Percentiles rank a stretch among this genome's conserved stretches.
phyloP scores from a whole-genome alignment of 805 yeast species.

The Maudiozyma serrabonitensis region DNA sequence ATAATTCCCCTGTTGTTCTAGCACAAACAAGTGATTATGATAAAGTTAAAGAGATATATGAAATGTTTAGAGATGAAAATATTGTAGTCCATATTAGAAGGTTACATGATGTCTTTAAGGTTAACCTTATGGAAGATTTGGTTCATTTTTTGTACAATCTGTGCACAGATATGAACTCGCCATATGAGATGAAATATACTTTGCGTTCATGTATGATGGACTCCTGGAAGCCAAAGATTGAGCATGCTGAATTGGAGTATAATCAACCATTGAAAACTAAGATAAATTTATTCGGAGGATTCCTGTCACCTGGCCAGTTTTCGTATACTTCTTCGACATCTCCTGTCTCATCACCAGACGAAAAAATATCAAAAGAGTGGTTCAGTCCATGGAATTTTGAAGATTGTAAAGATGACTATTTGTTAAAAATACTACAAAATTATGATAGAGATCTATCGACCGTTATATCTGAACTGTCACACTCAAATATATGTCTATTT shows the following conservation, averaged over 20 bases:
- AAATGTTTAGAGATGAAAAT: conserved; percentile 14
- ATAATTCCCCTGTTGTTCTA: conserved; percentile 15
- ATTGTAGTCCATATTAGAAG: conserved; percentile 15
- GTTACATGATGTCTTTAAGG: conserved; percentile 19
- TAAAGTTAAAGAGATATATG: conserved; percentile 11
- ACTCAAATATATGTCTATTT: conserved; percentile 20
- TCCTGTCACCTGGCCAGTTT: conserved; percentile 18
- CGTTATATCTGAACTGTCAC: conserved; percentile 8
- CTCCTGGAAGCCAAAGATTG: conserved; percentile 15
- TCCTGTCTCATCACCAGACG: background rate
- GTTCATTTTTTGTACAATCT: conserved; percentile 16
- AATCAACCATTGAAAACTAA: conserved; percentile 5
- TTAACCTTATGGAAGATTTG: conserved; percentile 17
- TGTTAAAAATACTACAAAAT: conserved; percentile 10
- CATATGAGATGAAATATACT: conserved; percentile 7
- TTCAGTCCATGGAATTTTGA: conserved; percentile 22
- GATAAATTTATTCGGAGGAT: conserved; percentile 24
- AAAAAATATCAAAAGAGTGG: conserved; percentile 8
- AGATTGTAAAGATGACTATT: conserved; percentile 7
- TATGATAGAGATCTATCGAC: conserved; percentile 18
- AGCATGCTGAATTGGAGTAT: background rate
- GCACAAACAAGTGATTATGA: conserved; percentile 12
- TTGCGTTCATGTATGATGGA: conserved; percentile 19
- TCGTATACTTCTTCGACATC: background rate
- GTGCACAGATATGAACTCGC: conserved; percentile 6